Conservation (phyloP, 2,329 filamentous ascomycete genomes). For the Pseudocercospora crystallina region DNA sequence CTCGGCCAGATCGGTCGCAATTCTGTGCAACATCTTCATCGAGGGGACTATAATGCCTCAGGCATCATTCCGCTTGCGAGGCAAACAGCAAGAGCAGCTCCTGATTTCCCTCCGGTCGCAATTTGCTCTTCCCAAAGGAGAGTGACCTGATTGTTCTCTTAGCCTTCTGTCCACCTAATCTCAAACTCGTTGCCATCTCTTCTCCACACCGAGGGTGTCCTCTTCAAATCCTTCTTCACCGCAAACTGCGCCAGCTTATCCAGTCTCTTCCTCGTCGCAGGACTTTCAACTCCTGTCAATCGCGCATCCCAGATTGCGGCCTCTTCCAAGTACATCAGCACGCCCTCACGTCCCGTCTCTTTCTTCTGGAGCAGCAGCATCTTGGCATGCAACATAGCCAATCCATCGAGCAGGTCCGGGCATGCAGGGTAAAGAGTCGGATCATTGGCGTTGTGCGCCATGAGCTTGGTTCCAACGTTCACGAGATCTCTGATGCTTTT, state of each 20-base stretch:
- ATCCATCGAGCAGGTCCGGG: slow-evolving; percentile 22
- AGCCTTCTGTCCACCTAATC: too few species aligned
- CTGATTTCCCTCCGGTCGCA: too few species aligned
- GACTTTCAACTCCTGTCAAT: slow-evolving; percentile 22
- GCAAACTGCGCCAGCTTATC: slow-evolving; percentile 20
- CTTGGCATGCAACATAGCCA: slow-evolving; percentile 23
- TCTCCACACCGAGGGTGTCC: too few species aligned
- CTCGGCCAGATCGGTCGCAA: too few species aligned
- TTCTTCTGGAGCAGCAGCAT: slow-evolving; percentile 12
- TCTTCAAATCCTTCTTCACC: not conserved
- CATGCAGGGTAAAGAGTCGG: slow-evolving; percentile 19
- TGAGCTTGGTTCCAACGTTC: slow-evolving; percentile 6
- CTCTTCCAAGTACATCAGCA: slow-evolving; percentile 14
- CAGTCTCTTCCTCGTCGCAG: slow-evolving; percentile 18
- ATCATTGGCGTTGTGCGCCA: not conserved
- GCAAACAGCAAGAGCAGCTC: too few species aligned
- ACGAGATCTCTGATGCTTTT: slow-evolving; percentile 14
- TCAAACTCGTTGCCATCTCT: too few species aligned
- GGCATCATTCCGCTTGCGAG: too few species aligned
- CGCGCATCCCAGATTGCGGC: slow-evolving; percentile 19
- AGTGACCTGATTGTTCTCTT: too few species aligned
- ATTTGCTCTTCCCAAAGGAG: too few species aligned
- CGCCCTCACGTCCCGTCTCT: slow-evolving; percentile 11
- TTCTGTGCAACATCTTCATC: too few species aligned
- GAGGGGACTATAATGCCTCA: too few species aligned